phyloP scores from a whole-genome alignment of 441 rosid species.

The Omphalea diandra region DNA sequence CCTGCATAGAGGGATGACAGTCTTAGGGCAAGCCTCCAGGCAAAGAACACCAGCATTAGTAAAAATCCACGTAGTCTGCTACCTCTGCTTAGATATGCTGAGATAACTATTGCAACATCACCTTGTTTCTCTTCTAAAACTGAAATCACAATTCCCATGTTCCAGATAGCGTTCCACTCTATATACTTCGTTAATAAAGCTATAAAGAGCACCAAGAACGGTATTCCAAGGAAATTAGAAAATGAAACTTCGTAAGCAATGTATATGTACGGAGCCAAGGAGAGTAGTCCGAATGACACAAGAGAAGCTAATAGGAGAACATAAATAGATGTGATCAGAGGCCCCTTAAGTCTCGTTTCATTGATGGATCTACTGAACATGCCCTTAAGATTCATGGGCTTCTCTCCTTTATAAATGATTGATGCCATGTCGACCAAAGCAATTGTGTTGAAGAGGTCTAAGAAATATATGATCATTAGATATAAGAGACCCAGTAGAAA shows the following conservation, averaged over 20 bases:
- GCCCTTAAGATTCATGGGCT: constrained; percentile 12
- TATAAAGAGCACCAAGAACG: constrained; percentile 5
- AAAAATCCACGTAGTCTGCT: no score
- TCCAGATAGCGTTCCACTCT: no score
- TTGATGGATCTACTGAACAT: constrained; percentile 15
- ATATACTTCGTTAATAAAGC: no score
- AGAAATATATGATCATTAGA: neutral
- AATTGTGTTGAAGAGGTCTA: constrained; percentile 12
- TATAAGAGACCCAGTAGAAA: neutral
- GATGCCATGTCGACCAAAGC: constrained; percentile 2
- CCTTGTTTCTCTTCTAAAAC: no score
- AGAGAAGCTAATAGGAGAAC: constrained; percentile 23
- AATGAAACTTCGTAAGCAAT: neutral
- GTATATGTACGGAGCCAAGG: neutral
- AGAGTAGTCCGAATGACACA: constrained; percentile 9
- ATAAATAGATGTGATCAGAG: constrained; percentile 27
- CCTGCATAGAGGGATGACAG: neutral
- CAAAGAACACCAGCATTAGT: no score
- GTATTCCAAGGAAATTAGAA: neutral
- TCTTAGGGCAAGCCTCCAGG: no score
- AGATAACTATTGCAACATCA: no score
- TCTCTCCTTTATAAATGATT: neutral
- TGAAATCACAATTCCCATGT: no score
- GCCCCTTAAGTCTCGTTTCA: constrained; percentile 24
- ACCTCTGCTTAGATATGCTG: no score